Evolutionary conservation across 106 monocot species (phyloP).

Genomic region (Acorus gramineus): DNA sequence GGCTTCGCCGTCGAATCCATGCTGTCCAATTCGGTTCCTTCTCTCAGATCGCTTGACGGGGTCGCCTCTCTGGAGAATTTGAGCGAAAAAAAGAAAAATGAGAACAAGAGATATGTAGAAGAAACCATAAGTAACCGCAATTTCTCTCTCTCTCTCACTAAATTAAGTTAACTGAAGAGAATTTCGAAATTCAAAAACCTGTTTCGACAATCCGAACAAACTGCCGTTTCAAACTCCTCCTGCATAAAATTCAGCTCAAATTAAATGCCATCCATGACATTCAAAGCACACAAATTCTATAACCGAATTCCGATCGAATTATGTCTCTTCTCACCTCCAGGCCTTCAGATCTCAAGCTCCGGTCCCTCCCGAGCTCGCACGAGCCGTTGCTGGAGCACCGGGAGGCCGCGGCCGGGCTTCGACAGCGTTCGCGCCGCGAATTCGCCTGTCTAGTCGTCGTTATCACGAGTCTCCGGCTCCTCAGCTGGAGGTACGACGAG

Average conservation of each 20-base stretch:
- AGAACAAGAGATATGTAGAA: too few species aligned
- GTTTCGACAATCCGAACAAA: too few species aligned
- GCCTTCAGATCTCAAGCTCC: not conserved
- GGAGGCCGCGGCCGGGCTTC: not conserved
- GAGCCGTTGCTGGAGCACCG: conserved; percentile 29
- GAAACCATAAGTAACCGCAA: too few species aligned
- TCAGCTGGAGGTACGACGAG: conserved; percentile 9
- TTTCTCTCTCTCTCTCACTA: too few species aligned
- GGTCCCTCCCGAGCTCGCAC: not conserved
- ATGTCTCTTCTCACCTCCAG: conserved; percentile 22
- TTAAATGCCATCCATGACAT: too few species aligned
- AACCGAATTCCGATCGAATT: conserved; percentile 9
- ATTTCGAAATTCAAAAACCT: not conserved
- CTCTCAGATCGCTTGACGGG: conserved; percentile 9
- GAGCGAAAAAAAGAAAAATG: too few species aligned
- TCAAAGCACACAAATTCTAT: too few species aligned
- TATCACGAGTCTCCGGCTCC: conserved; percentile 5
- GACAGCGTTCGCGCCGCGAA: not conserved
- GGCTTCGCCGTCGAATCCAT: conserved; percentile 23
- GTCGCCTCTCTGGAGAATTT: conserved; percentile 23
- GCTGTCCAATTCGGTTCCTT: conserved; percentile 7
- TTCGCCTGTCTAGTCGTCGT: not conserved
- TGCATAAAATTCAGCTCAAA: too few species aligned
- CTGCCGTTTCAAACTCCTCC: too few species aligned
- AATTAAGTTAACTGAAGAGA: not conserved